These are phyloP conservation scores for Parietichytrium sp. DNA, from an alignment of 108 stramenopile genomes.

Conservation along the genomic window DNA sequence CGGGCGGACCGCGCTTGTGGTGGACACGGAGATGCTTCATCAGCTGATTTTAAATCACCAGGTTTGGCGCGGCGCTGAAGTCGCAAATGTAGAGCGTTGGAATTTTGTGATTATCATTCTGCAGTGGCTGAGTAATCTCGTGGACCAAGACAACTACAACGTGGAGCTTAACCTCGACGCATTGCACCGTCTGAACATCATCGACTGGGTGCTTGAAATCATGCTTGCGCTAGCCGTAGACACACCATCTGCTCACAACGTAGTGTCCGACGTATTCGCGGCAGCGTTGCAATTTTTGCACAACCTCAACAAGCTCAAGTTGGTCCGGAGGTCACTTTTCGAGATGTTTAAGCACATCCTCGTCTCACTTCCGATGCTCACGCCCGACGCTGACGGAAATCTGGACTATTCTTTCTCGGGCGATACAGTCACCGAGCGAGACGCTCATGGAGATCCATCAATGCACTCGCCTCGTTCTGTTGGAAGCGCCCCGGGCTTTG, in stretches of 20 bases:
- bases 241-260: not conserved
- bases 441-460: too few relatives aligned
- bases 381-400: too few relatives aligned
- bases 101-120: not conserved
- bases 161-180: conserved; percentile 23
- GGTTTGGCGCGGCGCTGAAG: conserved; percentile 17
- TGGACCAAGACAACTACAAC: conserved; percentile 15
- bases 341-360: conserved; percentile 36
- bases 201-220: conserved; percentile 36
- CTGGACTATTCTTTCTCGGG: too few relatives aligned
- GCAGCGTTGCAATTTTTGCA: conserved; percentile 26
- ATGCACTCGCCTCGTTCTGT: too few relatives aligned
- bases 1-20: not conserved
- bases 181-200: not conserved
- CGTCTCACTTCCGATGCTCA: conserved; percentile 7
- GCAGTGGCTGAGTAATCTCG: conserved; percentile 26
- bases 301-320: not conserved
- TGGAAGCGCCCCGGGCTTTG: too few relatives aligned
- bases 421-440: too few relatives aligned
- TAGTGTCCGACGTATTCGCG: not conserved
- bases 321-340: not conserved
- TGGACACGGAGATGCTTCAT: conserved; percentile 29
- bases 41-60: conserved; percentile 14
- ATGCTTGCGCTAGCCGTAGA: conserved; percentile 24
- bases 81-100: not conserved